These are phyloP conservation scores for Candida gorgasii DNA, from an alignment of 805 yeast species.

Conservation along the genomic window DNA sequence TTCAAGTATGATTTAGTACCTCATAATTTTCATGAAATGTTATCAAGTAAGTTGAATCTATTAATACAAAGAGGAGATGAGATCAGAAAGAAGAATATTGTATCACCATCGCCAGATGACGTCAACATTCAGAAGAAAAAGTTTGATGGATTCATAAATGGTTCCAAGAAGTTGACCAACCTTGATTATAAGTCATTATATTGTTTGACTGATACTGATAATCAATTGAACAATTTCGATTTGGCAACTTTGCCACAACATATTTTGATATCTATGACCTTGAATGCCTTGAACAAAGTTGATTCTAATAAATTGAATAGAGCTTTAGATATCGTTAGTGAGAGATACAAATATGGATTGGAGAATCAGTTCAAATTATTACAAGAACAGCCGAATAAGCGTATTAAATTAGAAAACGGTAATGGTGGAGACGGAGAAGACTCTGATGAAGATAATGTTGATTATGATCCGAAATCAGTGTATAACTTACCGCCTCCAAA, in stretches of 20 bases:
- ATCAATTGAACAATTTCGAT: slow-evolving; percentile 68
- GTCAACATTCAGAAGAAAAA: slow-evolving; percentile 34
- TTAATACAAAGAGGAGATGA: slow-evolving; percentile 42
- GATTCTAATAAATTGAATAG: slow-evolving; percentile 54
- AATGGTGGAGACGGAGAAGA: slow-evolving; percentile 21
- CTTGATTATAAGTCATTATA: slow-evolving; percentile 62
- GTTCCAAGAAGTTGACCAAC: slow-evolving; percentile 28
- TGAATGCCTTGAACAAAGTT: slow-evolving; percentile 61
- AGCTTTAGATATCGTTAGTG: slow-evolving; percentile 68
- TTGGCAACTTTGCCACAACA: slow-evolving; percentile 66
- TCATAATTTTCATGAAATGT: slow-evolving; percentile 26
- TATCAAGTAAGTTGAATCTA: slow-evolving; percentile 28
- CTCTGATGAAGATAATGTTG: slow-evolving; percentile 33
- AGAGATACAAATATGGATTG: slow-evolving; percentile 55
- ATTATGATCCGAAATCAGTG: slow-evolving; percentile 41
- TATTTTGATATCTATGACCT: slow-evolving; percentile 62
- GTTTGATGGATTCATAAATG: slow-evolving; percentile 43
- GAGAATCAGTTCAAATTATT: slow-evolving; percentile 6
- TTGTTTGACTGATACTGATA: slow-evolving; percentile 60
- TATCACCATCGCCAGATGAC: slow-evolving; percentile 30
- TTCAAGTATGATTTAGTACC: slow-evolving; percentile 38
- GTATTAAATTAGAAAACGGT: slow-evolving; percentile 3
- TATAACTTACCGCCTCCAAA: slow-evolving; percentile 61
- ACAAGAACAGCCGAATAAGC: slow-evolving; percentile 3
- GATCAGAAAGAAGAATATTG: slow-evolving; percentile 39